Conservation (phyloP, 768 basidiomycete species). For the Sporobolomyces roseus region DNA sequence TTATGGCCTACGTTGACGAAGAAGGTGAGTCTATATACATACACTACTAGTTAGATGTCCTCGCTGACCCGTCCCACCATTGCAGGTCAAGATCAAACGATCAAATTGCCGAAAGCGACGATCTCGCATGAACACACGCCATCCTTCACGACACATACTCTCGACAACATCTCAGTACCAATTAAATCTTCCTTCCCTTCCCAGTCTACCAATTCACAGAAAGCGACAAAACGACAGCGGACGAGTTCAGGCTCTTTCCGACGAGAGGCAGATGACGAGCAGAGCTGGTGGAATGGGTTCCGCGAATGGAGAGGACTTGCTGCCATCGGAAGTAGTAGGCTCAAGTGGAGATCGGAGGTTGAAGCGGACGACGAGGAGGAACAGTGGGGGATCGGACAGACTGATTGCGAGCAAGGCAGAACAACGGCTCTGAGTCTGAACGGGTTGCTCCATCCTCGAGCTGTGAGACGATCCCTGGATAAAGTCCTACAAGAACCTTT, state of each 20-base stretch:
- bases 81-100: constrained; percentile 2
- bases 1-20: constrained; percentile 11
- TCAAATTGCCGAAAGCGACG: background rate
- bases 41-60: too few species aligned
- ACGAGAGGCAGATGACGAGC: background rate
- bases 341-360: background rate
- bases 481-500: background rate
- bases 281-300: constrained; percentile 26
- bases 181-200: background rate
- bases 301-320: constrained; percentile 32
- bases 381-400: constrained; percentile 1
- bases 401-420: constrained; percentile 1
- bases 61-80: background rate
- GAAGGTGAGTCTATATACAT: constrained; percentile 1
- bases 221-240: constrained; percentile 2
- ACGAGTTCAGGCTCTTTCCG: constrained; percentile 17
- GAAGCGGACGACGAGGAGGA: background rate
- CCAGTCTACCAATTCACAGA: background rate
- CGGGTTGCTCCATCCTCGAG: constrained; percentile 27
- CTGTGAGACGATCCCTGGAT: background rate
- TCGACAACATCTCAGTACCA: constrained; percentile 5
- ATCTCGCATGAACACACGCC: background rate
- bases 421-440: background rate
- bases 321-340: constrained; percentile 3
- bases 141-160: background rate